phyloP scores from a whole-genome alignment of 306 rosid species.

The Sophora flavescens region DNA sequence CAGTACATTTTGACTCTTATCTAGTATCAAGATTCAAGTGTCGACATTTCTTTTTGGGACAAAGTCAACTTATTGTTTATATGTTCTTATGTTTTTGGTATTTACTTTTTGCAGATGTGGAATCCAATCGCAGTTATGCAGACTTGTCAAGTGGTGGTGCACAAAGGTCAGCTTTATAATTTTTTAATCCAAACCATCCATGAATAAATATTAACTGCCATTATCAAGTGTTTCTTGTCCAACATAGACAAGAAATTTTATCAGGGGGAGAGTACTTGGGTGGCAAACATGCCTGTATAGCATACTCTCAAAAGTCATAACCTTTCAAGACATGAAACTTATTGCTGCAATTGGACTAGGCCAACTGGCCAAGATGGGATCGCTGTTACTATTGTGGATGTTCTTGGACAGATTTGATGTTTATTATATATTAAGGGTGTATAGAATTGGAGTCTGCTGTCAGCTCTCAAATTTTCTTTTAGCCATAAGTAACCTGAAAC shows the following conservation, averaged over 20 bases:
- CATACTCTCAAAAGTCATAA: slow-evolving; percentile 2
- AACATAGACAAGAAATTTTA: slow-evolving; percentile 11
- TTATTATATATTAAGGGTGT: background rate
- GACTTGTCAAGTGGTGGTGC: slow-evolving; percentile 51
- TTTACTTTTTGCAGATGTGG: slow-evolving; percentile 50
- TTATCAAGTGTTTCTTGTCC: background rate
- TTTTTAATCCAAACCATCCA: background rate
- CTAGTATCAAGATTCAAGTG: background rate
- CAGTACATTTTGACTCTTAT: background rate
- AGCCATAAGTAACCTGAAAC: background rate
- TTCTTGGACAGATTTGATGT: background rate
- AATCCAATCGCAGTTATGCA: slow-evolving; percentile 51
- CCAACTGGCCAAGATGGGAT: slow-evolving; percentile 3
- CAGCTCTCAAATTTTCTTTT: background rate
- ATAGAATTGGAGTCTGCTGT: background rate
- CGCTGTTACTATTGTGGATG: background rate
- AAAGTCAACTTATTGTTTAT: background rate
- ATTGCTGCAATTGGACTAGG: background rate
- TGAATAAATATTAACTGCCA: slow-evolving; percentile 21
- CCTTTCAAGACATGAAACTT: background rate
- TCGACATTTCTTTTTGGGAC: background rate
- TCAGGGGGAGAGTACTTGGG: slow-evolving; percentile 8
- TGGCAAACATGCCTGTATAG: slow-evolving; percentile 5
- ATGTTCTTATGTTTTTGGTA: slow-evolving; percentile 29
- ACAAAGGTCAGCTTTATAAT: slow-evolving; percentile 50